Conservation (phyloP, 2,329 filamentous ascomycete genomes). For the Trichophyton simii region DNA sequence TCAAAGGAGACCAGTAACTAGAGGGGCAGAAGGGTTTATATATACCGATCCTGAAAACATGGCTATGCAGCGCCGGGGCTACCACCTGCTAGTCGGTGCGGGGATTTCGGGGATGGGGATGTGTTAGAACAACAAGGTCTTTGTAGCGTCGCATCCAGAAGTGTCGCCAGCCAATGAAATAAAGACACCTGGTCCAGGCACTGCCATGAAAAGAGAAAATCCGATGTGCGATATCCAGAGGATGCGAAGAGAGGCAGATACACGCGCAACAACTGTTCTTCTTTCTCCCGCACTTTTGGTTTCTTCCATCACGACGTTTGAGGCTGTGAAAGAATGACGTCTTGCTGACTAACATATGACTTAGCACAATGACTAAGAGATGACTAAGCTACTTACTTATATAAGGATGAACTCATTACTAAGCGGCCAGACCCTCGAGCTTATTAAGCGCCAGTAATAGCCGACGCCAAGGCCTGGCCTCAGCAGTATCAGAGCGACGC, state of each 20-base stretch:
- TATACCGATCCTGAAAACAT: conserved; percentile 7
- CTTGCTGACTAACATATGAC: not conserved
- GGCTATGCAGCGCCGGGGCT: not conserved
- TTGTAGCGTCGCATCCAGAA: not conserved
- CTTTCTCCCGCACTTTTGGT: not conserved
- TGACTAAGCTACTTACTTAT: conserved; percentile 14
- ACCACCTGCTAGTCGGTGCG: not conserved
- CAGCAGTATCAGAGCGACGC: not conserved
- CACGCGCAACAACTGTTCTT: not conserved
- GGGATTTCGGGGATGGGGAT: not conserved
- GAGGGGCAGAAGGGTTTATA: not conserved
- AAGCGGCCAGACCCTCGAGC: not conserved
- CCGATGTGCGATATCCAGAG: not conserved
- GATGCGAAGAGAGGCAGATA: not conserved
- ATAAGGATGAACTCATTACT: not conserved
- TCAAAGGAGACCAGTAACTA: not conserved
- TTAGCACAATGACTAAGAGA: not conserved
- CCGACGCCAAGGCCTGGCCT: not conserved
- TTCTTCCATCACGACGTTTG: not conserved
- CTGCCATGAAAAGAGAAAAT: not conserved
- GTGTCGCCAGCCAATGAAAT: not conserved
- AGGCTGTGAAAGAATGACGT: not conserved
- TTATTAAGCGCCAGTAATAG: conserved; percentile 1
- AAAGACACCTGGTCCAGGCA: not conserved
- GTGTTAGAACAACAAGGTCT: not conserved